Conservation (phyloP, 306 rosid species). For the Quercus bicolor region DNA sequence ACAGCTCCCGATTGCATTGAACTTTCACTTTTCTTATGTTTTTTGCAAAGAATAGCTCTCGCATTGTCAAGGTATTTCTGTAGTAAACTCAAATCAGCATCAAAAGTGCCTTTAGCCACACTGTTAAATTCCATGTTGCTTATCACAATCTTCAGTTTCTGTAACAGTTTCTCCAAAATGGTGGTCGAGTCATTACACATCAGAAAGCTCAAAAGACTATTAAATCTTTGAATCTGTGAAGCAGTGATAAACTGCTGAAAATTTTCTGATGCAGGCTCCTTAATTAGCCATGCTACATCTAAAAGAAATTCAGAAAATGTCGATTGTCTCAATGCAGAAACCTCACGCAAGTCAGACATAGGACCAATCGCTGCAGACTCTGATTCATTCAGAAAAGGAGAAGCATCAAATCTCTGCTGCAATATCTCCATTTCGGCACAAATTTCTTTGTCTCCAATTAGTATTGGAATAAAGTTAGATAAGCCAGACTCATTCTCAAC, state of each 20-base stretch:
- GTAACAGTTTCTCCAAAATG: slow-evolving; percentile 67
- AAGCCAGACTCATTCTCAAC: slow-evolving; percentile 96
- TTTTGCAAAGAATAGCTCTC: slow-evolving; percentile 39
- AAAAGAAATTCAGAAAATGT: slow-evolving; percentile 61
- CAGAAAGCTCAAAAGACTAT: slow-evolving; percentile 65
- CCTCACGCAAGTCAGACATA: slow-evolving; percentile 49
- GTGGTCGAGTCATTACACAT: slow-evolving; percentile 51
- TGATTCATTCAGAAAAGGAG: slow-evolving; percentile 40
- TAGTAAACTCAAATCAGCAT: slow-evolving; percentile 45
- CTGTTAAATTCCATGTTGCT: slow-evolving; percentile 32
- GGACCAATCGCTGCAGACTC: slow-evolving; percentile 34
- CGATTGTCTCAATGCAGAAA: slow-evolving; percentile 42
- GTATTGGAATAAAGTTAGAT: slow-evolving; percentile 85
- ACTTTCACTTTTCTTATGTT: slow-evolving; percentile 28
- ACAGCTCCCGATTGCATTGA: slow-evolving; percentile 15
- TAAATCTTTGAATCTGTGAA: slow-evolving; percentile 68
- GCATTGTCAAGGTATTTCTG: slow-evolving; percentile 46
- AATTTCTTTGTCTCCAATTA: slow-evolving; percentile 70
- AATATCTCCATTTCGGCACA: slow-evolving; percentile 73
- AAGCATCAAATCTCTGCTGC: slow-evolving; percentile 48
- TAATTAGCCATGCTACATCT: slow-evolving; percentile 92
- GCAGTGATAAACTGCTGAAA: slow-evolving; percentile 47
- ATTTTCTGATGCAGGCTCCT: slow-evolving; percentile 56
- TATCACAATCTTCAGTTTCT: slow-evolving; percentile 45
- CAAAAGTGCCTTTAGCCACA: slow-evolving; percentile 26